Evolutionary conservation across 148 eudicot genomes (phyloP), one percentile per base, ranked within the genome.

Genomic region (Silene conica): DNA sequence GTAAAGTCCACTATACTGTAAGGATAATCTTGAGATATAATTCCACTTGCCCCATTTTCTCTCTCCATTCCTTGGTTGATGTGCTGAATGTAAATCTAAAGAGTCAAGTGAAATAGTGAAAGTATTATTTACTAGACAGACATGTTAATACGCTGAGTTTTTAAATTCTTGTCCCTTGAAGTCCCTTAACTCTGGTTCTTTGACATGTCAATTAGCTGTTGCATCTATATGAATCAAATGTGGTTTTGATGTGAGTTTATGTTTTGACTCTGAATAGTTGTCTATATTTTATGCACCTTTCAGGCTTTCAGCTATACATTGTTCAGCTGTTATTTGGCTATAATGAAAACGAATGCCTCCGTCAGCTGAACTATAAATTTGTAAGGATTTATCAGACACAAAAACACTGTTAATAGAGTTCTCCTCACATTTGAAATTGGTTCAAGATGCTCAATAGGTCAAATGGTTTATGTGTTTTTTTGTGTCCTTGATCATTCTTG

Each of bases 211-310:
- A n/a, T 23, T n/a, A 52, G 20, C 61, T 70, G 31, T 50, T 70
- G 41, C 22, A 68, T 70, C 45, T 50, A 8, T 26, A 52, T 70
- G 45, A 55, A 26, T 25, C 26, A 26, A 61, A 70, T 70, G 22
- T 54, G 48, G 25, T 7, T 38, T 20, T 60, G 63, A 22, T 8
- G 63, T 60, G 63, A 60, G 63, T 0, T 60, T 20, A 60, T 60
- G 63, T 20, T 23, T 60, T 20, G 13, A 60, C 26, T 22, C 28
- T 60, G 63, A 38, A 38, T 38, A 6, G 63, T 22, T 12, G 25
- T 20, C 0, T 60, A 60, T 60, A 8, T 60, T 59, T 59, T 21
- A 34, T 34, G 41, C 41, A 34, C 41, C 41, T 34, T 34, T 34
- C 41, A 3, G 41, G 41, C 41, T 34, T 34, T 34, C 41, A 34